Percentiles rank a stretch among this genome's conserved stretches.
phyloP scores from a whole-genome alignment of 1,284 basidiomycete species.

The Amylostereum chailletii region DNA sequence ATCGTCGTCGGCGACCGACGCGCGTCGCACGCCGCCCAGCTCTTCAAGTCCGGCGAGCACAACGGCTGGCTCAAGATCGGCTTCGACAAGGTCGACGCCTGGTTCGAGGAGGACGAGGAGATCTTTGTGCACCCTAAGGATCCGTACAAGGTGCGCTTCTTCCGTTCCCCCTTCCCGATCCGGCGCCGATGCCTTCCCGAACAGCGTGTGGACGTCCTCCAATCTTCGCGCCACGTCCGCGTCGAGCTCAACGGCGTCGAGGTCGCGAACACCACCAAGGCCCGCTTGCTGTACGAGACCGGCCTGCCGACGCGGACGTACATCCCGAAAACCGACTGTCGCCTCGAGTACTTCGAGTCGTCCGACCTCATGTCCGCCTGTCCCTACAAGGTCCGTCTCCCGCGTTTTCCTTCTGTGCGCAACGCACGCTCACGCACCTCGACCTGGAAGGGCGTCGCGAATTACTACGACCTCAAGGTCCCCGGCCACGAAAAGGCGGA shows the following conservation, averaged over 20 bases:
- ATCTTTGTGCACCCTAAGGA: constrained; percentile 57
- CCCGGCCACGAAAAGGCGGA: constrained; percentile 1
- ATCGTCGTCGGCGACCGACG: constrained; percentile 33
- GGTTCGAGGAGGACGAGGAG: constrained; percentile 63
- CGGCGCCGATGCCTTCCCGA: neutral
- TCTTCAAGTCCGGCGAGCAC: constrained; percentile 33
- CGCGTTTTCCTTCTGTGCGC: neutral
- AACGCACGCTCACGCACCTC: neutral
- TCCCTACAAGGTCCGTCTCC: constrained; percentile 51
- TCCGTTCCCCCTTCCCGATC: neutral
- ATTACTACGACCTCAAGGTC: constrained; percentile 3
- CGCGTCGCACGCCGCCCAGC: constrained; percentile 32
- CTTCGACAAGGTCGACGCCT: constrained; percentile 46
- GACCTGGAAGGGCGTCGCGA: constrained; percentile 1
- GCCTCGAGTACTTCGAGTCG: constrained; percentile 38
- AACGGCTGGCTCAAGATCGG: constrained; percentile 39
- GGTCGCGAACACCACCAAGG: constrained; percentile 46
- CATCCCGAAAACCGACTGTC: constrained; percentile 49
- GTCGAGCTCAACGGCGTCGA: constrained; percentile 53
- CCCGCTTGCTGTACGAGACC: constrained; percentile 52
- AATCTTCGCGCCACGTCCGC: constrained; percentile 51
- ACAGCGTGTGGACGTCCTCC: constrained; percentile 51
- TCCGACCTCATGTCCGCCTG: constrained; percentile 41
- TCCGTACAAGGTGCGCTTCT: constrained; percentile 48
- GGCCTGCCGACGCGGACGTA: constrained; percentile 48